Base-by-base conservation (phyloP, 1,284 basidiomycete species). In the Sphagnurus paluster region DNA sequence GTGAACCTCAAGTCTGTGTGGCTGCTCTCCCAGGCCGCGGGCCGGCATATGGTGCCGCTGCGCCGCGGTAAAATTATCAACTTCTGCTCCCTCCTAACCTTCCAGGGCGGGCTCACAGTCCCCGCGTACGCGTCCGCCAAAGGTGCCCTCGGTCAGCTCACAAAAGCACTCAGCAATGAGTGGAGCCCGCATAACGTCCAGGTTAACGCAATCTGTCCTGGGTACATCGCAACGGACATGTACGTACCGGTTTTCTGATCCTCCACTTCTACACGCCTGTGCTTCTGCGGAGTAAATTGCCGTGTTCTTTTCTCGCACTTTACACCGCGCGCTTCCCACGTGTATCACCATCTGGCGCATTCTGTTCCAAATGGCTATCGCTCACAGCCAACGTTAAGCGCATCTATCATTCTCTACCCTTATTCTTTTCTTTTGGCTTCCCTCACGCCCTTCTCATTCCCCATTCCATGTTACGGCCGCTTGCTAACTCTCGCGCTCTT, bases 81-180 rank as follows among this genome's bases (percentile, higher is more conserved):
- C 63, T 80, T 91, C 55, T 85, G 83, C 54, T 89, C 87, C 40
- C 72, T 92, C 44, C 68, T 90, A 48, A 86, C 85, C 10, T 92
- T 85, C 69, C 89, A 92, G 66, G 84, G 80, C 56, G 68, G 65
- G 44, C 50, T 67, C 26, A 67, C 68, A 2, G 66, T 97, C 21
- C 93, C 93, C 10, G 95, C 94, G 2, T 98, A 98, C 62, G 91
- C 95, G 1, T 82, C 93, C 0, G 88, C 94, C 16, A 93, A 93
- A 60, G 93, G 91, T 43, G 92, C 91, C 13, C 72, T 91, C 42
- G 90, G 87, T 6, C 86, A 92, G 60, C 76, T 90, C 53, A 92
- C 89, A 16, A 91, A 91, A 64, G 86, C 85, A 4, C 71, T 88
- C 49, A 76, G 77, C 57, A 87, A 84, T 57, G 76, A 77, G 58